Evolutionary conservation across 352 stramenopile species (phyloP).

Genomic region (Achlya hypogyna): DNA sequence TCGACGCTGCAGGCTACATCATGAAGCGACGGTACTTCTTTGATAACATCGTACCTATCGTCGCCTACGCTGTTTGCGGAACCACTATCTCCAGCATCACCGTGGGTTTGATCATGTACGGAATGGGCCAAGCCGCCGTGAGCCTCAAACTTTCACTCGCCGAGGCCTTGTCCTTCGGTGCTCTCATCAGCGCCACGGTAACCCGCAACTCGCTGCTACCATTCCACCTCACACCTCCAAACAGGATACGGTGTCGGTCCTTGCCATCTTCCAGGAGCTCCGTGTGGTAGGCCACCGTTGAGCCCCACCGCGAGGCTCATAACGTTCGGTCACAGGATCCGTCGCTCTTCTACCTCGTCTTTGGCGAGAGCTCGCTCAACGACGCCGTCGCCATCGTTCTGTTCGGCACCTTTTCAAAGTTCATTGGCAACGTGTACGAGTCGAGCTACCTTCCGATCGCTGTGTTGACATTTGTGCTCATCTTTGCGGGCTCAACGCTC

Average conservation of each 20-base stretch:
- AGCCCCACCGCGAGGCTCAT: no score
- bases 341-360: slow-evolving; percentile 77
- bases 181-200: slow-evolving; percentile 59
- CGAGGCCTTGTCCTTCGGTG: slow-evolving; percentile 61
- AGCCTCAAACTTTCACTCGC: slow-evolving; percentile 40
- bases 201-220: not conserved
- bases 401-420: slow-evolving; percentile 64
- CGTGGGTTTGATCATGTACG: slow-evolving; percentile 39
- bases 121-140: slow-evolving; percentile 24
- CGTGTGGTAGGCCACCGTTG: slow-evolving; percentile 18
- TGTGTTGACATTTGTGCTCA: slow-evolving; percentile 49
- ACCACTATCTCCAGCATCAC: slow-evolving; percentile 51
- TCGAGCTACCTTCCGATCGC: slow-evolving; percentile 26
- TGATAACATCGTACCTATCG: slow-evolving; percentile 54
- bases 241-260: slow-evolving; percentile 61
- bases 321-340: slow-evolving; percentile 36
- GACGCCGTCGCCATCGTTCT: slow-evolving; percentile 71
- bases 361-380: slow-evolving; percentile 79
- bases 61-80: slow-evolving; percentile 55
- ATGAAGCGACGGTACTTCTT: slow-evolving; percentile 64
- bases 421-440: slow-evolving; percentile 41
- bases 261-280: slow-evolving; percentile 67
- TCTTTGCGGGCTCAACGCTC: slow-evolving; percentile 54
- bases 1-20: slow-evolving; percentile 35
- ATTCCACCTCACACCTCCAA: not conserved